phyloP scores from a whole-genome alignment of 164 flowering plant species.

The Vitis vinifera region ASM3070453v1 NC_081807.1:2433001-2433500 shows the following conservation, averaged over 20 bases:
- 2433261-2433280: not conserved
- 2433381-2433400: slow-evolving; percentile 20
- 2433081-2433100: slow-evolving; percentile 5
- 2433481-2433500: slow-evolving; percentile 16
- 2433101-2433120: not conserved
- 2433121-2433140: slow-evolving; percentile 19
- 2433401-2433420: slow-evolving; percentile 26
- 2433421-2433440: slow-evolving; percentile 25
- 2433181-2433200: no score
- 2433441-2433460: slow-evolving; percentile 24
- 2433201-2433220: no score
- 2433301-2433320: slow-evolving; percentile 35
- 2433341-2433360: slow-evolving; percentile 25
- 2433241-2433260: slow-evolving; percentile 2
- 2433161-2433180: no score
- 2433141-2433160: not conserved
- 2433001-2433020: no score
- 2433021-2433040: not conserved
- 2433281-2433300: slow-evolving; percentile 32
- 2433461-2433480: slow-evolving; percentile 19
- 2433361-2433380: not conserved
- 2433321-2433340: slow-evolving; percentile 14
- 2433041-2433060: slow-evolving; percentile 13
- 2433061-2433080: not conserved
- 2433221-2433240: no score